Evolutionary conservation across 2,329 filamentous ascomycete species (phyloP), one percentile per base, ranked within the genome.

Genomic region (Aspergillus sp.): DNA sequence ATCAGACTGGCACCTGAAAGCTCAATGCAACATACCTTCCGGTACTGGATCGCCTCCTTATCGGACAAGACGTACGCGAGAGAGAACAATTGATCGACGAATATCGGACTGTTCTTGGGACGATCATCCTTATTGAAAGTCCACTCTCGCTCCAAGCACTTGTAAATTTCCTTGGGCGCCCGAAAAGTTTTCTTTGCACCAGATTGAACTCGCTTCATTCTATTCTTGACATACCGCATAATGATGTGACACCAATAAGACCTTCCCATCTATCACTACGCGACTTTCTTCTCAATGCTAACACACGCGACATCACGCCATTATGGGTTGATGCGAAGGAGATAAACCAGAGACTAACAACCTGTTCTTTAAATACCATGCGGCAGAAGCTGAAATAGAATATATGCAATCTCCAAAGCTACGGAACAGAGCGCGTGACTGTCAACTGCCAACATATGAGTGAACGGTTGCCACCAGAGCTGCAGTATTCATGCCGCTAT

Each of bases 321-420:
- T 70, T 75, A 63, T 67, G 68, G 65, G 65, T 74, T 56, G 60
- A 78, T 52, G 67, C 75, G 62, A 69, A 64, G 57, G 47, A 57
- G 10, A 67, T 65, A 52, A 70, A 78, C 55, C 12, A 65, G n/a
- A 31, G 61, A 58, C 62, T 78, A 32, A 68, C 67, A 6, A 31
- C 45, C 54, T 47, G 54, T 55, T 76, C 63, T 64, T 76, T 31
- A n/a, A n/a, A n/a, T n/a, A n/a, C n/a, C 6, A 49, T 56, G 11
- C 59, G 11, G 66, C 16, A 51, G 16, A 4, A 47, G 6, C 31
- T 69, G 1, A 63, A 55, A n/a, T 52, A 59, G 31, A 61, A 68
- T 55, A 63, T 69, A 26, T 68, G 63, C 50, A 45, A 36, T 4
- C 29, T 69, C 4, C 9, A 46, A 26, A 57, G 39, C 12, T 4